These are phyloP conservation scores for Sistotremastrum suecicum DNA, from an alignment of 768 basidiomycete species.

Conservation along the genomic window DNA sequence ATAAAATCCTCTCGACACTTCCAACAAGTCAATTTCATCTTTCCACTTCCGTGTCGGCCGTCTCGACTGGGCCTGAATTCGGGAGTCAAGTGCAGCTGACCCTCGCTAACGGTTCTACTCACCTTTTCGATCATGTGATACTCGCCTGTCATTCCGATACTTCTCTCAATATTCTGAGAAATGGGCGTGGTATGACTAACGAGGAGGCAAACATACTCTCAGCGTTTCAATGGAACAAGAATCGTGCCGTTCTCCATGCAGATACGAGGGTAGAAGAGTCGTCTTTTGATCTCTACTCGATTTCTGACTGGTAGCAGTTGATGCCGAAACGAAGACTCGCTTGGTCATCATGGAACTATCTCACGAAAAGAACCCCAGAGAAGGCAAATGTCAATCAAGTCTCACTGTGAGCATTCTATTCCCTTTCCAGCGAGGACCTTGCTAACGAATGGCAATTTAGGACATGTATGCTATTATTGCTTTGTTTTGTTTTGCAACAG, in stretches of 20 bases:
- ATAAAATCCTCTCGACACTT: conserved; percentile 41
- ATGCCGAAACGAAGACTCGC: conserved; percentile 50
- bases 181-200: conserved; percentile 32
- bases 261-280: conserved; percentile 34
- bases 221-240: conserved; percentile 51
- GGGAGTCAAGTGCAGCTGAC: conserved; percentile 25
- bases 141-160: conserved; percentile 63
- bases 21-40: conserved; percentile 42
- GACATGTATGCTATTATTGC: conserved; percentile 24
- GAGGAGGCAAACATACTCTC: conserved; percentile 44
- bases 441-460: conserved; percentile 13
- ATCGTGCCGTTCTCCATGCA: conserved; percentile 53
- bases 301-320: conserved; percentile 24
- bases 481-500: neutral
- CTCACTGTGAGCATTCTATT: conserved; percentile 33
- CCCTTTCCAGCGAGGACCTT: neutral
- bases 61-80: conserved; percentile 18
- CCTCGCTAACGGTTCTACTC: conserved; percentile 29
- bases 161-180: conserved; percentile 33
- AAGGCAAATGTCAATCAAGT: conserved; percentile 43
- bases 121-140: conserved; percentile 55
- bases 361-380: conserved; percentile 31
- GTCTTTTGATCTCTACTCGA: neutral
- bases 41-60: conserved; percentile 37
- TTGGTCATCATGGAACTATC: conserved; percentile 74